phyloP scores from a whole-genome alignment of 257 asterid genomes.

The Solanum tacnaense region DNA sequence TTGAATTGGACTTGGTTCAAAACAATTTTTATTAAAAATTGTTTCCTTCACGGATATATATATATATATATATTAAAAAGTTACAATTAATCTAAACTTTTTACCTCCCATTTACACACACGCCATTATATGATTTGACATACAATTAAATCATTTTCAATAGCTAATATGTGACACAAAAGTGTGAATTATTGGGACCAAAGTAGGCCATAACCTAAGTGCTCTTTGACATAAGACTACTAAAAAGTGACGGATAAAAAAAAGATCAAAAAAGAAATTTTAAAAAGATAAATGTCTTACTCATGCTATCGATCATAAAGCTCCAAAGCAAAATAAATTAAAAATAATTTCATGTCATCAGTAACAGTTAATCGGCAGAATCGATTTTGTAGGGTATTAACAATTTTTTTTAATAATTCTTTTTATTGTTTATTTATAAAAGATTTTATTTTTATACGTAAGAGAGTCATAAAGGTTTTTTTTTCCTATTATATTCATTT shows the following conservation, averaged over 20 bases:
- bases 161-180: background rate
- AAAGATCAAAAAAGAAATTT: background rate
- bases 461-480: no score
- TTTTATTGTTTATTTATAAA: no score
- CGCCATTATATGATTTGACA: background rate
- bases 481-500: background rate
- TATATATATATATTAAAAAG: background rate
- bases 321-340: background rate
- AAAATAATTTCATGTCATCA: background rate
- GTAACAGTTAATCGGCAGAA: no score
- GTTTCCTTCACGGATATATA: no score
- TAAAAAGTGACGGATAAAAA: background rate
- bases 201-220: background rate
- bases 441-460: no score
- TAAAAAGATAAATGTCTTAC: background rate
- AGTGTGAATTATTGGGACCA: conserved; percentile 11
- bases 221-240: background rate
- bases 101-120: background rate
- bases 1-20: no score
- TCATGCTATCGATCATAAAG: background rate
- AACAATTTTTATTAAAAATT: background rate
- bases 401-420: no score
- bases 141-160: background rate
- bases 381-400: background rate
- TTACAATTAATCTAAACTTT: background rate